These are phyloP conservation scores for Cetraspora pellucida DNA, from an alignment of 192 early-diverging fungal species.

Conservation along the genomic window DNA sequence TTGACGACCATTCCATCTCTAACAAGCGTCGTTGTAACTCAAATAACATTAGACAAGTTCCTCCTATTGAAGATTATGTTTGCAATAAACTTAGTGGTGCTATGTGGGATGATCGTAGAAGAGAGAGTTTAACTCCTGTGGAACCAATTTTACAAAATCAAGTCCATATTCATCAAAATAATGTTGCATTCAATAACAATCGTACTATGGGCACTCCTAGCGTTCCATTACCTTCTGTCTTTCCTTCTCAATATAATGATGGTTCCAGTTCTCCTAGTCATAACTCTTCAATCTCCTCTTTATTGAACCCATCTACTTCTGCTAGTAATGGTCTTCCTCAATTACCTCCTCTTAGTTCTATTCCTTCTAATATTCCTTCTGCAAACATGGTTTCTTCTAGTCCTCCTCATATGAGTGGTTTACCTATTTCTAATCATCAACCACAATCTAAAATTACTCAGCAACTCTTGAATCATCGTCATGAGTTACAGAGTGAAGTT, in stretches of 20 bases:
- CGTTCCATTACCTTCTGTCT: constrained; percentile 27
- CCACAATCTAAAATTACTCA: constrained; percentile 38
- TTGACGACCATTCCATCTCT: not conserved
- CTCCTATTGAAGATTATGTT: constrained; percentile 58
- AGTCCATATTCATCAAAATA: constrained; percentile 28
- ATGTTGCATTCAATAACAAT: not conserved
- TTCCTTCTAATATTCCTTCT: not conserved
- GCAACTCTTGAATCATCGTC: constrained; percentile 54
- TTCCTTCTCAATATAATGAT: constrained; percentile 7
- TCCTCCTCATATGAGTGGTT: not conserved
- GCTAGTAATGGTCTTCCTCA: not conserved
- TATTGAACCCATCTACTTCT: constrained; percentile 37
- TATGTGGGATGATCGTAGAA: constrained; percentile 23
- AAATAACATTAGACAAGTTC: constrained; percentile 34
- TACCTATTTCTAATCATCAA: not conserved
- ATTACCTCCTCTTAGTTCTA: constrained; percentile 31
- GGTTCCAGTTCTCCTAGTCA: constrained; percentile 25
- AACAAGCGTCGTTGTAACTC: constrained; percentile 21
- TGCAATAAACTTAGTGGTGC: constrained; percentile 39
- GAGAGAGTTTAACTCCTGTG: constrained; percentile 8
- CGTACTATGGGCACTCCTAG: constrained; percentile 28
- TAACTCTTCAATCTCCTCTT: constrained; percentile 32
- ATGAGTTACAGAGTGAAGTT: constrained; percentile 60
- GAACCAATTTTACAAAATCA: not conserved
- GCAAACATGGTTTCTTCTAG: not conserved